A percentile compares a stretch with the other conserved stretches of the same genome.
Conservation (phyloP, 306 rosid species). For the Dryas alaskensis region DNA sequence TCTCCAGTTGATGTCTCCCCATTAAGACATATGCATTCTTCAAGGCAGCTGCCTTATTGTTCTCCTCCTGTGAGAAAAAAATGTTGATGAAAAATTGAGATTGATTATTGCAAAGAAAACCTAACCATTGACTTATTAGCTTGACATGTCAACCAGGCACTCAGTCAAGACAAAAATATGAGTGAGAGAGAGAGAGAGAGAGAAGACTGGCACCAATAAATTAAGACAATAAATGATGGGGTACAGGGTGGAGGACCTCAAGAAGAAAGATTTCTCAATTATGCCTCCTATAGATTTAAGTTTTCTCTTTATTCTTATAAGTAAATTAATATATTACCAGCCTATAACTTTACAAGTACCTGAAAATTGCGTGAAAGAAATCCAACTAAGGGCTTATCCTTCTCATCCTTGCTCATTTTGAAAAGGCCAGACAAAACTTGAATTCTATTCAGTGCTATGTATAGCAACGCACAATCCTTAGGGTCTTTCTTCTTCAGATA, state of each 20-base stretch:
- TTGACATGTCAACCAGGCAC: too few relatives aligned
- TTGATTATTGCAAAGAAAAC: constrained; percentile 18
- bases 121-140: background rate
- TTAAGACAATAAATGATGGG: background rate
- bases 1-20: constrained; percentile 88
- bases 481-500: constrained; percentile 90
- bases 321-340: background rate
- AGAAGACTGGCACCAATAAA: constrained; percentile 17
- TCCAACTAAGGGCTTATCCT: constrained; percentile 86
- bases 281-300: constrained; percentile 20
- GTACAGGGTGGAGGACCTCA: background rate
- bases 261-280: constrained; percentile 8
- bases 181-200: background rate
- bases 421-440: constrained; percentile 91
- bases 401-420: constrained; percentile 92
- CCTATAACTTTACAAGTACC: constrained; percentile 44
- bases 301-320: constrained; percentile 13
- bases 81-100: constrained; percentile 13
- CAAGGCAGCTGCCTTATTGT: constrained; percentile 94
- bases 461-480: constrained; percentile 85
- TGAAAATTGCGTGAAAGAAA: constrained; percentile 93
- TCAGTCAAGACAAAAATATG: background rate
- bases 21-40: constrained; percentile 94
- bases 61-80: constrained; percentile 69
- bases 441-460: constrained; percentile 76